These are phyloP conservation scores for Kickxella alabastrina DNA, from an alignment of 192 early-diverging fungal species.

Conservation along the genomic window DNA sequence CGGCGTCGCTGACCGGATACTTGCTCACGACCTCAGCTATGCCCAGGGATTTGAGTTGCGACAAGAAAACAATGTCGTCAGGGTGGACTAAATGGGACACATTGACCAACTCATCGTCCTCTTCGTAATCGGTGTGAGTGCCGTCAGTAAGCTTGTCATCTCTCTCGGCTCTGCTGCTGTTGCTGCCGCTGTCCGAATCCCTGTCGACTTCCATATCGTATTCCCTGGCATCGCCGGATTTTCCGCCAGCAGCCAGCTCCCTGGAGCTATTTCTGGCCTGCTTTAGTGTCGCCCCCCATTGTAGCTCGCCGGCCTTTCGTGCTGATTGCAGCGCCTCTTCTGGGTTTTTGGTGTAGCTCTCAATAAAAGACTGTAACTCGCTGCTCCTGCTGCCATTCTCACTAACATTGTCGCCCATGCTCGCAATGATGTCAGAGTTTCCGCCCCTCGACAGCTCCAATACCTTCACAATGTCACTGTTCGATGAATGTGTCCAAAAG, in stretches of 20 bases:
- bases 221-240: not conserved
- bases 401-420: not conserved
- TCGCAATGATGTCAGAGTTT: not conserved
- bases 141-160: conserved; percentile 10
- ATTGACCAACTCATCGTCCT: not conserved
- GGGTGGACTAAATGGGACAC: conserved; percentile 20
- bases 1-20: conserved; percentile 10
- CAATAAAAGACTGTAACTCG: conserved; percentile 15
- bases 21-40: conserved; percentile 16
- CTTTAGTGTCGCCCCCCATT: conserved; percentile 8
- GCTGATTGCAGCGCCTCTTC: conserved; percentile 7
- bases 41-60: conserved; percentile 24
- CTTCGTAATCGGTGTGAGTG: not conserved
- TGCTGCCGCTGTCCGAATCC: too few species aligned
- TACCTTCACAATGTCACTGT: conserved; percentile 10
- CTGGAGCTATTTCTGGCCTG: too few species aligned
- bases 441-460: conserved; percentile 3
- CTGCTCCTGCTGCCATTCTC: not conserved
- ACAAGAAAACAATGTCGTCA: conserved; percentile 35
- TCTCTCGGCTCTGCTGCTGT: not conserved
- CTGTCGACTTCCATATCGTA: conserved; percentile 24
- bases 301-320: conserved; percentile 4
- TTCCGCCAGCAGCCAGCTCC: not conserved
- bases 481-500: conserved; percentile 20
- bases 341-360: conserved; percentile 17